A percentile compares a stretch with the other conserved stretches of the same genome.
Evolutionary conservation across 129 eudicot genomes (phyloP).

Genomic region (Dittrichia graveolens): DNA sequence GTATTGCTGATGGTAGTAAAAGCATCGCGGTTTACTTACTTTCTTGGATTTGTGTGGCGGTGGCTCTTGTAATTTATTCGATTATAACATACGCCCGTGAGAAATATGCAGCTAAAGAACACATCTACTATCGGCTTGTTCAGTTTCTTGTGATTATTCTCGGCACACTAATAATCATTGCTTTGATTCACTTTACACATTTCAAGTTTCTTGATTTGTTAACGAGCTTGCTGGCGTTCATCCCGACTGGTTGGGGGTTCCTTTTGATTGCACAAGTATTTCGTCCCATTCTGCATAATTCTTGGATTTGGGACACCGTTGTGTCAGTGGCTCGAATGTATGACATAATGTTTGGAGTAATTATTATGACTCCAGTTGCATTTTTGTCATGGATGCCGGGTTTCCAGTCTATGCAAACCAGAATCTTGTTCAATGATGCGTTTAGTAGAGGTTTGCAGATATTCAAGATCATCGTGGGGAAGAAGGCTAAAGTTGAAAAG

Average conservation of each 20-base stretch:
- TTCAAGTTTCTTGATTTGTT: conserved; percentile 63
- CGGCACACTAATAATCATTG: conserved; percentile 48
- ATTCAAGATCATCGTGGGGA: conserved; percentile 63
- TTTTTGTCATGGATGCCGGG: conserved; percentile 89
- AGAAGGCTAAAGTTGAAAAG: conserved; percentile 48
- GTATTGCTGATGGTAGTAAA: conserved; percentile 70
- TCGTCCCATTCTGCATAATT: conserved; percentile 55
- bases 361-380: conserved; percentile 72
- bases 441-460: conserved; percentile 82
- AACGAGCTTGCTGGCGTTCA: conserved; percentile 79
- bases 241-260: conserved; percentile 93
- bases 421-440: conserved; percentile 85
- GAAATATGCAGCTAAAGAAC: conserved; percentile 61
- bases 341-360: conserved; percentile 80
- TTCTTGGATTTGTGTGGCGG: conserved; percentile 71
- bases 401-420: conserved; percentile 89
- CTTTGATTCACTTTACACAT: conserved; percentile 51
- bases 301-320: conserved; percentile 60
- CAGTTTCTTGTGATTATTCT: conserved; percentile 70
- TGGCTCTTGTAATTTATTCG: conserved; percentile 53
- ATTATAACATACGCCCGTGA: conserved; percentile 63
- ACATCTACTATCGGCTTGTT: conserved; percentile 78
- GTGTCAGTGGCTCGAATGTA: conserved; percentile 72
- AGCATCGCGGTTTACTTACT: conserved; percentile 79
- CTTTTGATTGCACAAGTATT: conserved; percentile 78